These are phyloP conservation scores for Oryza nivara DNA, from an alignment of 176 grass and related monocot genomes.

Conservation along the genomic window DNA sequence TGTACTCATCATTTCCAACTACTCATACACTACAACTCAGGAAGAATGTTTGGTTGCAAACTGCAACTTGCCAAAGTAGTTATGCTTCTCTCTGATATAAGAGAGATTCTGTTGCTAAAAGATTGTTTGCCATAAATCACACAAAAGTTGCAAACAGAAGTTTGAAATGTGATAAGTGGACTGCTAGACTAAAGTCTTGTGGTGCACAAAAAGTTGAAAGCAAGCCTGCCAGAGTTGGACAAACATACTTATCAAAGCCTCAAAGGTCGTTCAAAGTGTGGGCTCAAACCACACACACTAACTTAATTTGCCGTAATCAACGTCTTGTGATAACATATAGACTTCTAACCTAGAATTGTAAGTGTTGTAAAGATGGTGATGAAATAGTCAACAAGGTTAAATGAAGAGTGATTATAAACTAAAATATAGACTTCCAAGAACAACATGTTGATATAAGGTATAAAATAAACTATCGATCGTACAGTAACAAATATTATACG, in stretches of 20 bases:
- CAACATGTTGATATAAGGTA: constrained; percentile 1
- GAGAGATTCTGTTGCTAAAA: neutral
- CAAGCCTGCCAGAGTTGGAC: too few species aligned
- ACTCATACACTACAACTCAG: too few species aligned
- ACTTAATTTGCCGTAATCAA: neutral
- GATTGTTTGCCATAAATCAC: neutral
- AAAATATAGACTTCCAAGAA: neutral
- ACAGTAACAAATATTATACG: neutral
- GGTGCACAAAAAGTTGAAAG: too few species aligned
- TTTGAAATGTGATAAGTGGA: too few species aligned
- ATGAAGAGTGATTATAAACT: neutral
- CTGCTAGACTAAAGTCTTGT: too few species aligned
- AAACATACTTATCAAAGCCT: too few species aligned
- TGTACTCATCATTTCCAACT: too few species aligned
- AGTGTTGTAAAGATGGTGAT: neutral
- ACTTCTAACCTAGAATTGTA: constrained; percentile 6
- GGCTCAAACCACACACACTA: too few species aligned
- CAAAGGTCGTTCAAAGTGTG: too few species aligned
- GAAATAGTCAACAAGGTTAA: neutral
- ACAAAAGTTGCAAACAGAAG: neutral
- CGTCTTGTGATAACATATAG: neutral
- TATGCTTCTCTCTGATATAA: neutral
- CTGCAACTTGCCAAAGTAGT: neutral
- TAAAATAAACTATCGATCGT: neutral
- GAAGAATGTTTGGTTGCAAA: neutral